Evolutionary conservation across 768 basidiomycete genomes (phyloP).

Genomic region (Fomitopsis serialis): DNA sequence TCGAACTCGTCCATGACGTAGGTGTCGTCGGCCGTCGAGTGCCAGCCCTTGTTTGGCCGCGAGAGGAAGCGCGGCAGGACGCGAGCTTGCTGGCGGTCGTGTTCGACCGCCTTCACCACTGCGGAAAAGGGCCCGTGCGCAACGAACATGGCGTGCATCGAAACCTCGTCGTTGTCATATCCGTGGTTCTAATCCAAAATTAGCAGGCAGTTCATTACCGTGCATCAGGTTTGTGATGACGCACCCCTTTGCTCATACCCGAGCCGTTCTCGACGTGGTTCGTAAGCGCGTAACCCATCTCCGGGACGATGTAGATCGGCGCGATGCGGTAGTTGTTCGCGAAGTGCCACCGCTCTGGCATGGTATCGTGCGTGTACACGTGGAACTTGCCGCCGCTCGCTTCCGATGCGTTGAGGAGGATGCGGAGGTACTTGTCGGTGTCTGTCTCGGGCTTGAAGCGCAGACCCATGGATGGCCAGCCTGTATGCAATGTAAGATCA

Average conservation of each 20-base stretch:
- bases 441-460: conserved; percentile 64
- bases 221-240: conserved; percentile 15
- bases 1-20: conserved; percentile 80
- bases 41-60: conserved; percentile 49
- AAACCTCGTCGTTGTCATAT: conserved; percentile 71
- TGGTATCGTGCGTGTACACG: conserved; percentile 74
- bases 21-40: conserved; percentile 55
- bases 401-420: conserved; percentile 47
- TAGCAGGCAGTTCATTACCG: neutral
- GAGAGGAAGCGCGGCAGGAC: conserved; percentile 20
- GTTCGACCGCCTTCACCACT: conserved; percentile 54
- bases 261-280: conserved; percentile 52
- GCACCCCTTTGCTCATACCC: conserved; percentile 71
- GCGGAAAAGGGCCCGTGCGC: conserved; percentile 86
- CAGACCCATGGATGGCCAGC: conserved; percentile 88
- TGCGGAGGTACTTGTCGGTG: conserved; percentile 45
- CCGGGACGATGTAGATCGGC: conserved; percentile 80
- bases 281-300: conserved; percentile 76
- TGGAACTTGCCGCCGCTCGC: conserved; percentile 62
- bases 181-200: conserved; percentile 70
- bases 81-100: conserved; percentile 15
- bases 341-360: conserved; percentile 82
- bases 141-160: conserved; percentile 89
- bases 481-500: conserved; percentile 21
- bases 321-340: conserved; percentile 71